Evolutionary conservation across 1,284 basidiomycete species (phyloP).

Genomic region (Sanghuangporus weigelae): DNA sequence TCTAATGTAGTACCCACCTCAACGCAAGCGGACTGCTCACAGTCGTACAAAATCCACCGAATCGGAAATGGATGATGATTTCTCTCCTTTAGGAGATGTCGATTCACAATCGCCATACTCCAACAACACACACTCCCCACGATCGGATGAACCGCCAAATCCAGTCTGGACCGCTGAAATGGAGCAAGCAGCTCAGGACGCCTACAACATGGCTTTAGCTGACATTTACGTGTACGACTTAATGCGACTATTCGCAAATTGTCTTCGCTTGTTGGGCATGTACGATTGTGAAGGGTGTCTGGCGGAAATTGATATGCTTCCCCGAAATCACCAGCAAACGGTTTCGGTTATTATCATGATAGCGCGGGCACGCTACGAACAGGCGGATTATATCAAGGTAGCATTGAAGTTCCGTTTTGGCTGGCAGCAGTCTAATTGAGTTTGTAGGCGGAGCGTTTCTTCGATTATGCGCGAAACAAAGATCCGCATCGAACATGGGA

Average conservation of each 20-base stretch:
- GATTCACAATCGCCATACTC: slow-evolving; percentile 58
- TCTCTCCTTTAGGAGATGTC: slow-evolving; percentile 35
- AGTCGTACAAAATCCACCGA: slow-evolving; percentile 54
- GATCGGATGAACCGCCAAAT: slow-evolving; percentile 55
- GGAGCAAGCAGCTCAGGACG: slow-evolving; percentile 64
- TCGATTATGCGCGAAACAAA: slow-evolving; percentile 69
- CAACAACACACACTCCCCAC: slow-evolving; percentile 47
- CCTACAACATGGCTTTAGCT: slow-evolving; percentile 64
- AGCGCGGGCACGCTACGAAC: slow-evolving; percentile 83
- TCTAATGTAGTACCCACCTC: slow-evolving; percentile 36
- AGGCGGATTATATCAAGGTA: slow-evolving; percentile 70
- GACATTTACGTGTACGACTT: slow-evolving; percentile 82
- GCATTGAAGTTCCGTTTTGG: not conserved
- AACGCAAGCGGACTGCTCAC: slow-evolving; percentile 51
- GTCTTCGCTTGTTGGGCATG: slow-evolving; percentile 63
- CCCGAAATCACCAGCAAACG: slow-evolving; percentile 68
- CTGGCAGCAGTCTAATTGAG: not conserved
- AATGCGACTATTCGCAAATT: slow-evolving; percentile 75
- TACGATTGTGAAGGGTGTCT: slow-evolving; percentile 77
- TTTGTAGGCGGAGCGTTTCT: slow-evolving; percentile 77
- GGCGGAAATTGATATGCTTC: slow-evolving; percentile 70
- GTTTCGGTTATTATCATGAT: slow-evolving; percentile 77
- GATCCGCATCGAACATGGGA: slow-evolving; percentile 84
- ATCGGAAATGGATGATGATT: slow-evolving; percentile 65
- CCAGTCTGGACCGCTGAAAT: slow-evolving; percentile 54